Evolutionary conservation across 192 early-diverging fungal species (phyloP).

Genomic region (Dissophora ornata): DNA sequence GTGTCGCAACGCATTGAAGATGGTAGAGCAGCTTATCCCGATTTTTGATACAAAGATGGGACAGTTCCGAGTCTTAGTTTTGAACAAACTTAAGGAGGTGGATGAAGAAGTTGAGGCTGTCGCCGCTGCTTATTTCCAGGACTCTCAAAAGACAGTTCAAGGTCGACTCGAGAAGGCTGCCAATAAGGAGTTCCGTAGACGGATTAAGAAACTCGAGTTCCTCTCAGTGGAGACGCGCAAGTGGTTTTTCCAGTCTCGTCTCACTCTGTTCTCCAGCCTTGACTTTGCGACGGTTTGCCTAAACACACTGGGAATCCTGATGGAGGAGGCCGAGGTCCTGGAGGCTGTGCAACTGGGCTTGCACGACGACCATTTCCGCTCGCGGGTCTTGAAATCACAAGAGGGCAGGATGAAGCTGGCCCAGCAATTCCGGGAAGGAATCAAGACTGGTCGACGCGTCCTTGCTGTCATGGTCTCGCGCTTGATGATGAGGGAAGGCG

Average conservation of each 20-base stretch:
- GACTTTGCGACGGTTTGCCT: conserved; percentile 67
- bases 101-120: conserved; percentile 54
- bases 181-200: conserved; percentile 77
- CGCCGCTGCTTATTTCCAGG: conserved; percentile 34
- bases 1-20: conserved; percentile 39
- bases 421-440: conserved; percentile 75
- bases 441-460: conserved; percentile 74
- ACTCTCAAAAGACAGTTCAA: conserved; percentile 63
- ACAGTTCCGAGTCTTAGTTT: conserved; percentile 43
- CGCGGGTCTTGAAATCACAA: conserved; percentile 69
- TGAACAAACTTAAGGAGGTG: conserved; percentile 54
- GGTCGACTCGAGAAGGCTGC: conserved; percentile 67
- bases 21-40: conserved; percentile 50
- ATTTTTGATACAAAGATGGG: conserved; percentile 54
- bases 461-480: conserved; percentile 78
- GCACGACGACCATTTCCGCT: conserved; percentile 55
- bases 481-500: conserved; percentile 80
- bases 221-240: conserved; percentile 67
- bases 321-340: conserved; percentile 80
- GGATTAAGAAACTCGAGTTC: conserved; percentile 71
- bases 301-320: conserved; percentile 73
- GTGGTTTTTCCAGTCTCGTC: conserved; percentile 67
- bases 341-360: conserved; percentile 68
- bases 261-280: conserved; percentile 64
- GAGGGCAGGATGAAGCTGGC: conserved; percentile 71